These are phyloP conservation scores for Oehlia diaphana DNA, from an alignment of 192 early-diverging fungal species.

Conservation along the genomic window DNA sequence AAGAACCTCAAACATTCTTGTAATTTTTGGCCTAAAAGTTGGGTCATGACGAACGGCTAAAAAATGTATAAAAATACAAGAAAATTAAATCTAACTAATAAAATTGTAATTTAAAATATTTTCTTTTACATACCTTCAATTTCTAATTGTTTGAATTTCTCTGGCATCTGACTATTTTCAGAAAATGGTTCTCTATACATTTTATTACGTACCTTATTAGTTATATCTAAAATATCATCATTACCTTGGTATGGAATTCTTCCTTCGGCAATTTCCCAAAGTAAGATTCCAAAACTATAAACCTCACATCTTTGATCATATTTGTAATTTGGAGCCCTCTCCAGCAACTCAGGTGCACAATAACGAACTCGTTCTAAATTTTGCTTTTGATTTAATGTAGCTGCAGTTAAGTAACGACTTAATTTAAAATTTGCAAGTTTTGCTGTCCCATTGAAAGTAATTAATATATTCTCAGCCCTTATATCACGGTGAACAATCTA, in stretches of 20 bases:
- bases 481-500: constrained; percentile 20
- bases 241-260: neutral
- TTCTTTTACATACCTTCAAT: neutral
- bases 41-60: neutral
- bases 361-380: neutral
- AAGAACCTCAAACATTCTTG: neutral
- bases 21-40: neutral
- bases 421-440: too few species aligned
- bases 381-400: too few species aligned
- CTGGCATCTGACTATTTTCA: neutral
- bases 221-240: neutral
- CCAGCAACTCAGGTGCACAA: neutral
- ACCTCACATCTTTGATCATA: neutral
- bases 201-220: neutral
- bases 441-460: neutral
- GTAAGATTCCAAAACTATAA: neutral
- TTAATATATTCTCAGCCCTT: constrained; percentile 15
- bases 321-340: neutral
- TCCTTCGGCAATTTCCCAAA: neutral
- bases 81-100: neutral
- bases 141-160: neutral
- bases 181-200: constrained; percentile 3
- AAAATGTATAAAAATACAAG: neutral
- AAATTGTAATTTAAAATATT: neutral
- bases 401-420: too few species aligned